These are phyloP conservation scores for Rhynchosporium agropyri DNA, from an alignment of 2,329 filamentous ascomycete species.

Conservation along the genomic window DNA sequence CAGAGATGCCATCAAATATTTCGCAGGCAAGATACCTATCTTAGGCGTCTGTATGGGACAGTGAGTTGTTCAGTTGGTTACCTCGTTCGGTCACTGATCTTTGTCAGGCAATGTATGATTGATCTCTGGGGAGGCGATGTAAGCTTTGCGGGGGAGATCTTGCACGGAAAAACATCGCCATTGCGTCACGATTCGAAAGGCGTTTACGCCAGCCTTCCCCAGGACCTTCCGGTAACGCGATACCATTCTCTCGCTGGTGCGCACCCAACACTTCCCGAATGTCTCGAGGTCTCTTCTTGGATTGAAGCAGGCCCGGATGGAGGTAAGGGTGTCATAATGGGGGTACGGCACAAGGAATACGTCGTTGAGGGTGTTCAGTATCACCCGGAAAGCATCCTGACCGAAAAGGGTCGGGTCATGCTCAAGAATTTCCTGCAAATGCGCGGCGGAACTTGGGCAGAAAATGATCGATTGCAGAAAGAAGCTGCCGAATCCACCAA, in stretches of 20 bases:
- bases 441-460: slow-evolving; percentile 88
- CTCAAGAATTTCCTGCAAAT: slow-evolving; percentile 88
- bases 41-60: slow-evolving; percentile 99
- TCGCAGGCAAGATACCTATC: slow-evolving; percentile 91
- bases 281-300: slow-evolving; percentile 89
- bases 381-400: slow-evolving; percentile 95
- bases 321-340: slow-evolving; percentile 89
- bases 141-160: slow-evolving; percentile 89
- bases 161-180: slow-evolving; percentile 95
- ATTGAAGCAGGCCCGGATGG: slow-evolving; percentile 74
- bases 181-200: slow-evolving; percentile 88
- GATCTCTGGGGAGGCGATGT: slow-evolving; percentile 91
- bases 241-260: slow-evolving; percentile 97
- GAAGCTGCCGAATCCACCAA: slow-evolving; percentile 41
- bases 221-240: slow-evolving; percentile 83
- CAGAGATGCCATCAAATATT: slow-evolving; percentile 86
- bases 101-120: slow-evolving; percentile 83
- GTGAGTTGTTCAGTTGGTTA: slow-evolving; percentile 52
- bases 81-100: slow-evolving; percentile 22
- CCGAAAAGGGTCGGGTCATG: slow-evolving; percentile 84
- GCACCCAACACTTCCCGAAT: slow-evolving; percentile 80
- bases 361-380: slow-evolving; percentile 97
- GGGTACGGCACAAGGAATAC: slow-evolving; percentile 88
- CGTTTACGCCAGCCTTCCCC: slow-evolving; percentile 80
- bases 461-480: slow-evolving; percentile 65